Evolutionary conservation across 495 filamentous ascomycete species (phyloP).

Genomic region (Aspergillus nidulans): DNA sequence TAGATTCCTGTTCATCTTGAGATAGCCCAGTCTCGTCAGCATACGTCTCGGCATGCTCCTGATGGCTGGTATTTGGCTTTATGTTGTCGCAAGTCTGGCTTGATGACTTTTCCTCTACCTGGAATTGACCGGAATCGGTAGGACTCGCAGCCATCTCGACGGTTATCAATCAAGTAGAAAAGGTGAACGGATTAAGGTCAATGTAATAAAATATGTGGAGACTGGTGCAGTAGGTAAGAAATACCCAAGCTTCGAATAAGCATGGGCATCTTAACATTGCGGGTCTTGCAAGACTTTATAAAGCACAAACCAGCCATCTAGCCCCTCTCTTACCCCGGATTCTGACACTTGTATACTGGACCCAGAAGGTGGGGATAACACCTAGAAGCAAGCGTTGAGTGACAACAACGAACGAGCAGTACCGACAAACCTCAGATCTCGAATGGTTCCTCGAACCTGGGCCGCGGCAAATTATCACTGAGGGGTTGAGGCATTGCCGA

Average conservation of each 20-base stretch:
- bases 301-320: neutral
- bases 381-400: neutral
- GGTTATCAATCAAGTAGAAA: neutral
- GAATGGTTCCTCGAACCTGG: neutral
- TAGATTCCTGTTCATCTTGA: conserved; percentile 11
- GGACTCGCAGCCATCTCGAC: conserved; percentile 4
- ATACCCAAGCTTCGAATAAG: neutral
- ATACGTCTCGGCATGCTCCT: conserved; percentile 16
- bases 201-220: neutral
- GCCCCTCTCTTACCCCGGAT: neutral
- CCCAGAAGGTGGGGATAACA: neutral
- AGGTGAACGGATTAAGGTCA: neutral
- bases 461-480: conserved; percentile 26
- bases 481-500: conserved; percentile 9
- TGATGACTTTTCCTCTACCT: conserved; percentile 25
- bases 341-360: neutral
- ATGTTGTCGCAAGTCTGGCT: conserved; percentile 16
- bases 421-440: neutral
- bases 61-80: conserved; percentile 23
- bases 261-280: neutral
- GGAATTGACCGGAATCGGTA: conserved; percentile 16
- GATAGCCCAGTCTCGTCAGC: conserved; percentile 20
- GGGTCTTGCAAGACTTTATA: neutral
- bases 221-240: neutral
- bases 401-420: neutral